Evolutionary conservation across 495 filamentous ascomycete genomes (phyloP), one percentile per base, ranked within the genome.

Genomic region (Achaetomiella virescens): DNA sequence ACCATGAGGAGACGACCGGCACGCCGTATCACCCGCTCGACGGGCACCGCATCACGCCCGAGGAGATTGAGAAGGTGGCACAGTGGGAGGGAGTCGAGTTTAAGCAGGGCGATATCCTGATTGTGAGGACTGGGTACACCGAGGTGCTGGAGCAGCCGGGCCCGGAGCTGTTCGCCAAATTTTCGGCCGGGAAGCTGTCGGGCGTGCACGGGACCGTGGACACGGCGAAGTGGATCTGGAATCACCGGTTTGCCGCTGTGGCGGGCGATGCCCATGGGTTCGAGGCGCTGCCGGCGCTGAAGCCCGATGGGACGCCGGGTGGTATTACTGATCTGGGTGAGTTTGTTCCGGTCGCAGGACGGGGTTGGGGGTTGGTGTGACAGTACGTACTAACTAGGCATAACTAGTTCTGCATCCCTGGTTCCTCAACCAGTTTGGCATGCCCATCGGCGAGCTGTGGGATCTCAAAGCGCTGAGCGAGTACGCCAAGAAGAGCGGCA

Each of bases 81-180:
- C 69, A 65, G 48, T 75, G 77, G 36, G 78, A 84, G 54, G 76
- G 76, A 10, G 73, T 83, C 42, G 77, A 82, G 61, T 81, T 85
- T 56, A 75, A 74, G 17, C 71, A 62, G 10, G 75, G 74, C 8
- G 87, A 90, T 57, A 80, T 90, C 29, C 73, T 90, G 18, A 75
- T 90, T 48, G 61, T 90, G 29, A 78, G 88, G 40, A 83, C 79
- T 1, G 86, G 87, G 0, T 85, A 84, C 62, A 80, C 83, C 29
- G 76, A 83, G 44, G 65, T 76, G 11, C 83, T 87, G 57, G 62
- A 79, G 52, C 61, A 64, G 5, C 70, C 71, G 3, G 64, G 61
- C 11, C 63, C 69, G 0, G 71, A 81, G 73, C 58, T 68, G 12
- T 85, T 81, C 60, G 80, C 73, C 6, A 72, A 73, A 58, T 48